Conservation (phyloP, 257 asterid species). For the Echium plantagineum region DNA sequence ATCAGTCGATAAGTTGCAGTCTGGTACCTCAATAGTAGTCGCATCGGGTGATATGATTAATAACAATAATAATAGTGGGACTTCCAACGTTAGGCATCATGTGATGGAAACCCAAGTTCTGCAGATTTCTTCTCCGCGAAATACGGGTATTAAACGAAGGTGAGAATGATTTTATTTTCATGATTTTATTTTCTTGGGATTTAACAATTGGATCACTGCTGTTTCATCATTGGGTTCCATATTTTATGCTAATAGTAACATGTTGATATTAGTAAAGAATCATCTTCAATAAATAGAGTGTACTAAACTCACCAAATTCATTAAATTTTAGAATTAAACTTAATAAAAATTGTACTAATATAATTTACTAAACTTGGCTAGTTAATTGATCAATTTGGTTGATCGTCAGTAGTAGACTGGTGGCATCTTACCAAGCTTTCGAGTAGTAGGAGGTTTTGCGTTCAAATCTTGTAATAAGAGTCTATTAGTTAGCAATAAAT, state of each 20-base stretch:
- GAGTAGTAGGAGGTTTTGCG: no score
- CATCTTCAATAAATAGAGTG: not conserved
- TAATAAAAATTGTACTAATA: no score
- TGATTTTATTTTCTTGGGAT: not conserved
- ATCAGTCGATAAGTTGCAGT: constrained; percentile 27
- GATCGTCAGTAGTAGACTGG: no score
- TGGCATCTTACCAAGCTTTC: no score
- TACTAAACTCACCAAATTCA: not conserved
- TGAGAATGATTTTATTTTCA: constrained; percentile 15
- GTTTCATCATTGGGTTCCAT: not conserved
- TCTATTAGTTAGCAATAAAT: no score
- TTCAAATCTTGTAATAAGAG: no score
- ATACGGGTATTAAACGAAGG: constrained; percentile 92
- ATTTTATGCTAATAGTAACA: constrained; percentile 16
- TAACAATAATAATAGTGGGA: constrained; percentile 12
- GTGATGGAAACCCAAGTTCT: constrained; percentile 33
- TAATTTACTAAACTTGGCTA: no score
- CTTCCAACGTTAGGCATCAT: constrained; percentile 30
- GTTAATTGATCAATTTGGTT: no score
- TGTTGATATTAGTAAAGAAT: constrained; percentile 6
- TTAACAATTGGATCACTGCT: not conserved
- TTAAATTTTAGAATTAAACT: no score
- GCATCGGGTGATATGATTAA: constrained; percentile 20
- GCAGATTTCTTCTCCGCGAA: constrained; percentile 96
- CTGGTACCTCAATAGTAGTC: constrained; percentile 8